Evolutionary conservation across 2,329 filamentous ascomycete genomes (phyloP).

Genomic region (Ophiocordyceps camponoti-floridani): DNA sequence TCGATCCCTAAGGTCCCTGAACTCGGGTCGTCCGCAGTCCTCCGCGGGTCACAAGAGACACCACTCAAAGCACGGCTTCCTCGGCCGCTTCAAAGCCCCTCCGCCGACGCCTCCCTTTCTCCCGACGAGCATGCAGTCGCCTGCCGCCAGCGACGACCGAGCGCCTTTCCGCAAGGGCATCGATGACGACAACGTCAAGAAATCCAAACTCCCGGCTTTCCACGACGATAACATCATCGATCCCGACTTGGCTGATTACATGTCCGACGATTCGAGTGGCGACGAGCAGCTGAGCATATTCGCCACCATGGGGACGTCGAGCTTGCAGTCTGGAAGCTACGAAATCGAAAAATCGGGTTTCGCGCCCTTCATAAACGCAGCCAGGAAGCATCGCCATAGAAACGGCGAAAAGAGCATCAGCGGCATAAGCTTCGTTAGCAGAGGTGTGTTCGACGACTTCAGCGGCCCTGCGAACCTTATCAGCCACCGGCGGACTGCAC

Average conservation of each 20-base stretch:
- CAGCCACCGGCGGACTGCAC: slow-evolving; percentile 39
- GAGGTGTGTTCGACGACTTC: slow-evolving; percentile 46
- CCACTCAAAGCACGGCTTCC: slow-evolving; percentile 71
- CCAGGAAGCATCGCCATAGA: slow-evolving; percentile 58
- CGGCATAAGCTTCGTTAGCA: slow-evolving; percentile 49
- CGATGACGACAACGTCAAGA: slow-evolving; percentile 46
- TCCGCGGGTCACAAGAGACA: slow-evolving; percentile 61
- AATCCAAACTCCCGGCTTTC: slow-evolving; percentile 66
- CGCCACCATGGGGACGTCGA: slow-evolving; percentile 50
- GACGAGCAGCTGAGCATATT: slow-evolving; percentile 85
- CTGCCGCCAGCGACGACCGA: slow-evolving; percentile 47
- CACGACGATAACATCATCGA: slow-evolving; percentile 98
- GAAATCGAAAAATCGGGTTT: slow-evolving; percentile 63
- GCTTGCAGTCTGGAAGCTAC: slow-evolving; percentile 43
- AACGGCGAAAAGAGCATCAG: slow-evolving; percentile 59
- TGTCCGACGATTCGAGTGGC: slow-evolving; percentile 89
- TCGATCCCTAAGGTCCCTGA: slow-evolving; percentile 62
- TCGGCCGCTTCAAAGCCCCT: slow-evolving; percentile 51
- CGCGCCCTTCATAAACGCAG: slow-evolving; percentile 51
- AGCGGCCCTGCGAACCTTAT: slow-evolving; percentile 37
- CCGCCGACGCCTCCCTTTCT: slow-evolving; percentile 14
- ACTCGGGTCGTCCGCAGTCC: slow-evolving; percentile 54
- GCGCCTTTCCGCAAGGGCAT: slow-evolving; percentile 69
- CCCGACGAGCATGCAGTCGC: neutral
- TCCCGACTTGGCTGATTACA: slow-evolving; percentile 82